A percentile compares a stretch with the other conserved stretches of the same genome.
Evolutionary conservation across 768 basidiomycete genomes (phyloP).

Genomic region (Pleurotus pulmonarius): DNA sequence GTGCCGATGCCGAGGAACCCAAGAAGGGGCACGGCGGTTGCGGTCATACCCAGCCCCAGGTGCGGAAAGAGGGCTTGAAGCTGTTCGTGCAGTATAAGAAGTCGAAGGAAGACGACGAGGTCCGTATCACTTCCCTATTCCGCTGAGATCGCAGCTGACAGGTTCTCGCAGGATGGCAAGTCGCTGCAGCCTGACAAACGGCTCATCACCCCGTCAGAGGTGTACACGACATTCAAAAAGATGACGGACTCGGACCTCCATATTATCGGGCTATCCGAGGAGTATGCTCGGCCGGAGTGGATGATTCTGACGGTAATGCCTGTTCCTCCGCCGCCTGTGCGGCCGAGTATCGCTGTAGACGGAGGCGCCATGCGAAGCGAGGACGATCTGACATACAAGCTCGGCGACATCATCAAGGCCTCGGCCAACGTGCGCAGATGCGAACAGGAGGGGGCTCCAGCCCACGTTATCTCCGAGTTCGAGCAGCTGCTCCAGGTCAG

Average conservation of each 20-base stretch:
- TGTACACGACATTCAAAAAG: conserved; percentile 95
- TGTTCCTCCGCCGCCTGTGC: conserved; percentile 96
- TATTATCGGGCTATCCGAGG: conserved; percentile 88
- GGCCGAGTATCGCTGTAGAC: conserved; percentile 96
- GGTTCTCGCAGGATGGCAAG: conserved; percentile 63
- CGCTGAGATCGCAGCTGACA: conserved; percentile 7
- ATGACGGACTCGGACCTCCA: conserved; percentile 87
- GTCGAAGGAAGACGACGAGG: conserved; percentile 93
- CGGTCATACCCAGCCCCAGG: conserved; percentile 84
- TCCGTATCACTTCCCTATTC: conserved; percentile 33
- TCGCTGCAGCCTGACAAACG: conserved; percentile 80
- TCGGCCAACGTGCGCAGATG: conserved; percentile 88
- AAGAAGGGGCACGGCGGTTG: conserved; percentile 97
- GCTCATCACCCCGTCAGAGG: conserved; percentile 78
- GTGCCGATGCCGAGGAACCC: conserved; percentile 61
- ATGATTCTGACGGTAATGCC: conserved; percentile 99
- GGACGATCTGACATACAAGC: conserved; percentile 97
- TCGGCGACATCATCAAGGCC: conserved; percentile 94
- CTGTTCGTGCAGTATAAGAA: conserved; percentile 94
- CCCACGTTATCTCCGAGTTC: conserved; percentile 92
- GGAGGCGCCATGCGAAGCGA: conserved; percentile 96
- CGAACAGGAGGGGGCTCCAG: conserved; percentile 95
- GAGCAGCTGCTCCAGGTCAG: conserved; percentile 92
- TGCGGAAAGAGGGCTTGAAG: conserved; percentile 94
- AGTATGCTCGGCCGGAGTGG: conserved; percentile 98